Percentiles rank a stretch among this genome's conserved stretches.
Conservation (phyloP, 2,329 filamentous ascomycete genomes). For the Tolypocladium cylindrosporum region DNA sequence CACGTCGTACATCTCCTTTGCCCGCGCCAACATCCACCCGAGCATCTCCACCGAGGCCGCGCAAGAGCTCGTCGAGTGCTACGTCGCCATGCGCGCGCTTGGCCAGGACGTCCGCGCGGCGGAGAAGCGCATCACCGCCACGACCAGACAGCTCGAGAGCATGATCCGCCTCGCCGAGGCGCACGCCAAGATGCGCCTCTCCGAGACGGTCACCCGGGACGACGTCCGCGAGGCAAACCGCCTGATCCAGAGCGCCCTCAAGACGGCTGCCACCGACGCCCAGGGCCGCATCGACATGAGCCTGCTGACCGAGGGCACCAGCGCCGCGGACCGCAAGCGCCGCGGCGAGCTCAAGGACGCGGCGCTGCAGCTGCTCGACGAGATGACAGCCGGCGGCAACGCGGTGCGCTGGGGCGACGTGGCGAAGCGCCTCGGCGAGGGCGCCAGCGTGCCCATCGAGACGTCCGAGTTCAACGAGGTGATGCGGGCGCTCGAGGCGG, state of each 20-base stretch:
- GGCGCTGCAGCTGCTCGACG: conserved; percentile 65
- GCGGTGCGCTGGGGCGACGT: conserved; percentile 73
- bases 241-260: conserved; percentile 86
- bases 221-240: conserved; percentile 89
- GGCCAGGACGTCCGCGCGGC: conserved; percentile 78
- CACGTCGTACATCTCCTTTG: conserved; percentile 95
- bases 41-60: conserved; percentile 70
- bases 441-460: conserved; percentile 62
- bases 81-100: conserved; percentile 90
- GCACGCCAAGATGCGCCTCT: conserved; percentile 94
- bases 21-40: conserved; percentile 76
- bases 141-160: conserved; percentile 89
- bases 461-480: conserved; percentile 73
- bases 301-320: conserved; percentile 87
- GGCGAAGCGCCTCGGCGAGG: conserved; percentile 60
- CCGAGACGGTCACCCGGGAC: conserved; percentile 59
- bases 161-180: conserved; percentile 97
- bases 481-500: conserved; percentile 69
- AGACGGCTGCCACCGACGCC: conserved; percentile 92
- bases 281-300: conserved; percentile 96
- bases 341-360: conserved; percentile 78
- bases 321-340: conserved; percentile 72
- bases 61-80: conserved; percentile 74
- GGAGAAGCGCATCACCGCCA: conserved; percentile 95
- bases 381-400: conserved; percentile 59